Evolutionary conservation across 331 rosid species (phyloP).

Genomic region (Malus hybrid): DNA sequence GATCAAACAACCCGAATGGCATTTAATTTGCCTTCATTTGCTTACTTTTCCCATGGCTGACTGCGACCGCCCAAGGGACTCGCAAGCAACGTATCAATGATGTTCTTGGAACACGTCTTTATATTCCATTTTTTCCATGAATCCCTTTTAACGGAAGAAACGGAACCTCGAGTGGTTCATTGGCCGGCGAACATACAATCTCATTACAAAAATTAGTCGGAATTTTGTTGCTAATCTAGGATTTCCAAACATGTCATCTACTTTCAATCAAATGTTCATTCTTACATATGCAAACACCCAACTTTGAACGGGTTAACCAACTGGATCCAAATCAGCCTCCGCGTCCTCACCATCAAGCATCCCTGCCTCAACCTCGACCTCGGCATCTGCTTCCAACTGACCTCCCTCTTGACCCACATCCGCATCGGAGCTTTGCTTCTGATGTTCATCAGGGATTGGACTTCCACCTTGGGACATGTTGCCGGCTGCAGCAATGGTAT

Average conservation of each 20-base stretch:
- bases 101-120: too few species aligned
- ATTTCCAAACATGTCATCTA: not conserved
- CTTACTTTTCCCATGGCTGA: conserved; percentile 63
- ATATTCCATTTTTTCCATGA: too few species aligned
- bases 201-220: not conserved
- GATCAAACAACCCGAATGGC: conserved; percentile 79
- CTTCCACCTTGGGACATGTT: conserved; percentile 52
- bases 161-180: not conserved
- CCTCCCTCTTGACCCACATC: not conserved
- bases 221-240: not conserved
- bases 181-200: not conserved
- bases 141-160: too few species aligned
- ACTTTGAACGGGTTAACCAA: conserved; percentile 22
- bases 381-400: conserved; percentile 22
- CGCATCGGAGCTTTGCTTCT: conserved; percentile 42
- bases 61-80: too few species aligned
- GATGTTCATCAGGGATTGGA: conserved; percentile 57
- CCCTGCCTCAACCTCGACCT: conserved; percentile 75
- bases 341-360: conserved; percentile 80
- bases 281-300: not conserved
- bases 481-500: conserved; percentile 20
- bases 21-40: conserved; percentile 41
- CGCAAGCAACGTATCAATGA: too few species aligned
- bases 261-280: not conserved
- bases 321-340: conserved; percentile 72